Evolutionary conservation across 768 basidiomycete genomes (phyloP).

Genomic region (Trametes villosa): DNA sequence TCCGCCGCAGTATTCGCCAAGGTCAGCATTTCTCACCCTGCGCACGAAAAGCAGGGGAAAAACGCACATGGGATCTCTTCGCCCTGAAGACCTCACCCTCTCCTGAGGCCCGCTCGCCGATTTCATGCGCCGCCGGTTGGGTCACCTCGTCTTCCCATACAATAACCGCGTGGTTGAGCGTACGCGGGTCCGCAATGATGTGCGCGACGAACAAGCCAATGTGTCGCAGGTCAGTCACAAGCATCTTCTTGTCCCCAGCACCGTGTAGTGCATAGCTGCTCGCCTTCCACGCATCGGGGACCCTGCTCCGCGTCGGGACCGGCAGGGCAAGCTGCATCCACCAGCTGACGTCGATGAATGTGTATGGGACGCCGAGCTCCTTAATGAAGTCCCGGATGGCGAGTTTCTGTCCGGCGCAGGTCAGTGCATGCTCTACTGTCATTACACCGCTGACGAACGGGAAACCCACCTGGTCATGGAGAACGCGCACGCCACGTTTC

Average conservation of each 20-base stretch:
- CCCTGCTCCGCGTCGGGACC: background rate
- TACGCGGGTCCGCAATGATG: slow-evolving; percentile 38
- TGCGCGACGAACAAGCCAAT: slow-evolving; percentile 36
- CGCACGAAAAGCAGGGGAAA: background rate
- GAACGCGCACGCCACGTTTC: background rate
- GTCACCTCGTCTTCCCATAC: slow-evolving; percentile 34
- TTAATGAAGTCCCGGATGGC: slow-evolving; percentile 33
- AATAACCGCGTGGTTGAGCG: slow-evolving; percentile 37
- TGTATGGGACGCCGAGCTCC: slow-evolving; percentile 32
- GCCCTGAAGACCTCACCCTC: slow-evolving; percentile 24
- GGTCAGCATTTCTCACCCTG: background rate
- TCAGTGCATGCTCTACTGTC: background rate
- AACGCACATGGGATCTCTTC: slow-evolving; percentile 17
- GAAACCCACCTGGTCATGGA: background rate
- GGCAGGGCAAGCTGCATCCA: slow-evolving; percentile 34
- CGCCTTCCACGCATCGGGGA: background rate
- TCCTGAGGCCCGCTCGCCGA: slow-evolving; percentile 30
- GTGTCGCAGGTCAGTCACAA: slow-evolving; percentile 31
- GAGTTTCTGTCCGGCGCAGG: no score
- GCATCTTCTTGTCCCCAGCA: slow-evolving; percentile 24
- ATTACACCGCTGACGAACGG: background rate
- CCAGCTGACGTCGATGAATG: slow-evolving; percentile 40
- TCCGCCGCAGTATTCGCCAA: background rate
- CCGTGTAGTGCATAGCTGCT: slow-evolving; percentile 21
- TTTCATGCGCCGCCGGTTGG: slow-evolving; percentile 28